phyloP scores from a whole-genome alignment of 345 rosid genomes.

The Eutrema heterophyllum region DNA sequence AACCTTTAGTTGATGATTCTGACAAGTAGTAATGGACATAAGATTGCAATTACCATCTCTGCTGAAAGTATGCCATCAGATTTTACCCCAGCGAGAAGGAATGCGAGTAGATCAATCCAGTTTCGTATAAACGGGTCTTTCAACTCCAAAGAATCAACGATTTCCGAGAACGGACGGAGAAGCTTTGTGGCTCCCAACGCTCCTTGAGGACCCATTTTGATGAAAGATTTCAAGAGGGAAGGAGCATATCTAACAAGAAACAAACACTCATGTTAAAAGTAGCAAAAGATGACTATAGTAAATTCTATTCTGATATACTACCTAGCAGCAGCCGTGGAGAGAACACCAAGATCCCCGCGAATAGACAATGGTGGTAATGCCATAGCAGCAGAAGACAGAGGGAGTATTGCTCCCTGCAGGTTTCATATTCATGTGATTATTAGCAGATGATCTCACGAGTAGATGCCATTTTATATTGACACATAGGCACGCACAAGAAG shows the following conservation, averaged over 20 bases:
- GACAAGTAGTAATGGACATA: no score
- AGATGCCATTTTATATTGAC: conserved; percentile 14
- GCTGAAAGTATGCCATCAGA: conserved; percentile 95
- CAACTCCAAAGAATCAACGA: conserved; percentile 66
- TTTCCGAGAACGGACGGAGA: conserved; percentile 81
- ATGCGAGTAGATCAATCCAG: conserved; percentile 93
- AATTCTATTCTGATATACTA: neutral
- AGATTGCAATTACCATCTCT: conserved; percentile 79
- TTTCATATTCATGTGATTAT: conserved; percentile 16
- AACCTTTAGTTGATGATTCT: neutral
- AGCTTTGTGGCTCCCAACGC: conserved; percentile 82
- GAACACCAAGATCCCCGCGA: conserved; percentile 79
- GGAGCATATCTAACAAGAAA: conserved; percentile 50
- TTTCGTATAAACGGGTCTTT: conserved; percentile 84
- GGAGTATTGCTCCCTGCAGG: conserved; percentile 86
- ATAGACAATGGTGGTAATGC: conserved; percentile 87
- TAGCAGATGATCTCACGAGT: conserved; percentile 24
- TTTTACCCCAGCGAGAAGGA: conserved; percentile 97
- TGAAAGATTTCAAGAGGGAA: conserved; percentile 69
- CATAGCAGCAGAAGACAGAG: conserved; percentile 85
- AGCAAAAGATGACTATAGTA: neutral
- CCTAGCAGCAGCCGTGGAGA: conserved; percentile 86
- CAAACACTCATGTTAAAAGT: neutral
- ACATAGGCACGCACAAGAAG: conserved; percentile 57
- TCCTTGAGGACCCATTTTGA: conserved; percentile 83